These are phyloP conservation scores for Saccharomycopsis guyanensis DNA, from an alignment of 805 yeast species.

Conservation along the genomic window DNA sequence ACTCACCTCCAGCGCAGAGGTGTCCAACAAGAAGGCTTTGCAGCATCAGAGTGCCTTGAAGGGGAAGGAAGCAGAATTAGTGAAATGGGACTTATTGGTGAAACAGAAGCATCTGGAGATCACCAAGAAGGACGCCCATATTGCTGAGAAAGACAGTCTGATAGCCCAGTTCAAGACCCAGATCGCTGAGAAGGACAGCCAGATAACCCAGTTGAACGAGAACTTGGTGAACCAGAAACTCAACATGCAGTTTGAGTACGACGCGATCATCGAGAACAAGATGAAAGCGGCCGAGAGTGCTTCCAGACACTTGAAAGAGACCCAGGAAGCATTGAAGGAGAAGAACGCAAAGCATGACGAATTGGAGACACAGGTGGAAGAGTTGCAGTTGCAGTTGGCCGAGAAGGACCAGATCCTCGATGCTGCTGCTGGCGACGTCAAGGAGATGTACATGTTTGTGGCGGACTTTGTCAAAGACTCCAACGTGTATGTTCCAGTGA, in stretches of 20 bases:
- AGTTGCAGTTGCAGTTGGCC: slow-evolving; percentile 1
- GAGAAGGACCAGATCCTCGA: not conserved
- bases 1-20: not conserved
- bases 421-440: not conserved
- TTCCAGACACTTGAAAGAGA: slow-evolving; percentile 2
- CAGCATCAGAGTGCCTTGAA: not conserved
- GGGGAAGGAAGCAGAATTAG: not conserved
- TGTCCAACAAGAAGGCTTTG: not conserved
- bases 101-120: not conserved
- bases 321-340: slow-evolving; percentile 1
- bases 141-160: not conserved
- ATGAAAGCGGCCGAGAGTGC: slow-evolving; percentile 13
- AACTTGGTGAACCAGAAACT: slow-evolving; percentile 13
- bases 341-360: slow-evolving; percentile 1
- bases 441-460: slow-evolving; percentile 4
- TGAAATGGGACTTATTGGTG: not conserved
- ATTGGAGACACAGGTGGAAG: slow-evolving; percentile 3
- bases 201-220: slow-evolving; percentile 12
- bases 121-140: not conserved
- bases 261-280: slow-evolving; percentile 20
- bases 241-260: slow-evolving; percentile 19
- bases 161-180: not conserved
- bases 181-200: not conserved
- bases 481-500: slow-evolving; percentile 11
- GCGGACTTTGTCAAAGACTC: slow-evolving; percentile 13